Base-by-base conservation (phyloP, 2,329 filamentous ascomycete species). In the Pseudopithomyces chartarum region DNA sequence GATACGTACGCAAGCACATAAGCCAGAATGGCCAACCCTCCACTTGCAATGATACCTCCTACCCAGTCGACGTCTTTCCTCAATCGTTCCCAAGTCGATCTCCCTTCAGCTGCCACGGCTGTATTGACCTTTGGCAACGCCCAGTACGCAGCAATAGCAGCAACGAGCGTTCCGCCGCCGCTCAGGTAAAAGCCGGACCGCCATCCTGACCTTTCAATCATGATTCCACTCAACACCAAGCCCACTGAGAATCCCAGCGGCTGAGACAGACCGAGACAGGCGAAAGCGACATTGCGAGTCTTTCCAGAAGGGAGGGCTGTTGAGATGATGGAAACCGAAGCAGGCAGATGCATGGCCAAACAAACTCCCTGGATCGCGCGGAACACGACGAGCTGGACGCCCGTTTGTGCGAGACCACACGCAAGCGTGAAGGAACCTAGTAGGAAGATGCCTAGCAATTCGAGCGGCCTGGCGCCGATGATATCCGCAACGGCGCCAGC, bases 161-260 rank as follows among this genome's bases (percentile, higher is more conserved):
- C 59, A 1, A 69, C 57, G 11, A 81, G 58, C 7, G 33, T 40
- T 22, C 33, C 47, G 13, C 46, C 46, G 5, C 46, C 46, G 15
- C 46, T 49, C 34, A 49, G 11, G 13, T 49, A 49, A 29, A 49
- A 49, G 7, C 46, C 46, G 1, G 46, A 71, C 3, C 81, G 71
- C 82, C 82, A 84, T 1, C 81, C 81, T 3, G 78, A 63, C 0
- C 73, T 76, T 42, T 82, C 78, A 6, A 80, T 71, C 12, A 84
- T 67, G 1, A 84, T 66, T 12, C 83, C 83, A 10, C 79, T 81
- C 0, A 84, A 59, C 1, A 85, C 78, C 0, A 85, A 66, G 0
- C 83, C 83, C 8, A 83, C 62, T 0, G 80, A 81, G 60, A 83
- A 85, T 0, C 82, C 83, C 0, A 84, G 65, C 0, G 81, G 78